phyloP scores from a whole-genome alignment of 1,139 yeast genomes.

The Candida sp. region DNA sequence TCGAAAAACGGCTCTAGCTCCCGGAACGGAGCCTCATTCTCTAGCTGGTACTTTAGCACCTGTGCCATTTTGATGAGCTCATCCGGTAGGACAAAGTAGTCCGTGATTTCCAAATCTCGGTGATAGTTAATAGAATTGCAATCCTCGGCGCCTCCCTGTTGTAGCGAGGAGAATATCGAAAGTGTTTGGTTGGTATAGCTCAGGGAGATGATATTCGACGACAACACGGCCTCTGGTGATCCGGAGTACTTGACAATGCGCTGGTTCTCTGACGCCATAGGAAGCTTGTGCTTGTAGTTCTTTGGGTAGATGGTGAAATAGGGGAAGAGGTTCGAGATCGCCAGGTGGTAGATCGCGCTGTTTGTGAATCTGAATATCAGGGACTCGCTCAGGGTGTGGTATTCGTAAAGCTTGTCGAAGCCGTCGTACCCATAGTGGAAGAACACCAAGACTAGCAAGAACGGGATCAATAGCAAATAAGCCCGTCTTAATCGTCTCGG shows the following conservation, averaged over 20 bases:
- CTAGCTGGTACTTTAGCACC: slow-evolving; percentile 18
- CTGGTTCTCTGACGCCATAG: neutral
- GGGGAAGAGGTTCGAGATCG: neutral
- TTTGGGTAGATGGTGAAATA: neutral
- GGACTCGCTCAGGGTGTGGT: neutral
- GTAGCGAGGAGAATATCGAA: slow-evolving; percentile 6
- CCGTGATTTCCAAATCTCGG: neutral
- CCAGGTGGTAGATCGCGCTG: neutral
- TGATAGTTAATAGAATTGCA: neutral
- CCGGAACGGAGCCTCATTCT: slow-evolving; percentile 19
- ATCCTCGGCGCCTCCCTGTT: neutral
- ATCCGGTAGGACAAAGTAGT: slow-evolving; percentile 14
- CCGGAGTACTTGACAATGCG: neutral
- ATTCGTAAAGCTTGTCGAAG: neutral
- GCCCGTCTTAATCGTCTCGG: neutral
- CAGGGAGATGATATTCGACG: slow-evolving; percentile 2
- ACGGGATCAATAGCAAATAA: neutral
- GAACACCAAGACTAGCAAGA: neutral
- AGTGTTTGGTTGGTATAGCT: slow-evolving; percentile 5
- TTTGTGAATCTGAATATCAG: neutral
- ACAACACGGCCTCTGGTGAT: neutral
- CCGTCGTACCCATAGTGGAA: neutral
- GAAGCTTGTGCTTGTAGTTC: neutral
- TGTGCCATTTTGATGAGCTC: slow-evolving; percentile 22
- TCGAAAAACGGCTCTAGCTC: slow-evolving; percentile 24